These are phyloP conservation scores for Catunica adiposa DNA, from an alignment of 2,329 filamentous ascomycete species.

Conservation along the genomic window DNA sequence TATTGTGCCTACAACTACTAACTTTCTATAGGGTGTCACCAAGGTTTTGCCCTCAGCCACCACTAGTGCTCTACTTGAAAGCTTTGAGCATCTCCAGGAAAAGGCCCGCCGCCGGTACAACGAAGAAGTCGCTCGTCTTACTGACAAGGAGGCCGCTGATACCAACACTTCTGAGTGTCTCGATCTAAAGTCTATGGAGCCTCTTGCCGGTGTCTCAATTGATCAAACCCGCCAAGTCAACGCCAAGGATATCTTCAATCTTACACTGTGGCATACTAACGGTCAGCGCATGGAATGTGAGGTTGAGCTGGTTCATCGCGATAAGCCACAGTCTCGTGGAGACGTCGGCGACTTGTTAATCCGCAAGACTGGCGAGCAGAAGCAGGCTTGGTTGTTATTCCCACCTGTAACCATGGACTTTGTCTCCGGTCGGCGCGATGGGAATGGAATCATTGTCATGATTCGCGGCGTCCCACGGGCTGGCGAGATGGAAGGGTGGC, in stretches of 20 bases:
- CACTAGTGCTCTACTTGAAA: constrained; percentile 24
- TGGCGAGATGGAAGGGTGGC: constrained; percentile 53
- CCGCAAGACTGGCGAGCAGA: constrained; percentile 65
- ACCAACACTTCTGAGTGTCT: constrained; percentile 70
- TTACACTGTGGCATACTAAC: constrained; percentile 73
- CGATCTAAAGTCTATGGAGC: constrained; percentile 60
- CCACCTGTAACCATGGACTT: constrained; percentile 61
- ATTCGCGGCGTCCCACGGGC: constrained; percentile 44
- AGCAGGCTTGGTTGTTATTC: constrained; percentile 69
- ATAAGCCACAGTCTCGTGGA: constrained; percentile 51
- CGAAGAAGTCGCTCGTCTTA: constrained; percentile 52
- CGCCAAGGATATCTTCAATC: constrained; percentile 76
- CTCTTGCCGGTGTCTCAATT: constrained; percentile 53
- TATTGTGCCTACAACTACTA: not conserved
- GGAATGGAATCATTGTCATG: constrained; percentile 70
- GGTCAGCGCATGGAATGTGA: constrained; percentile 81
- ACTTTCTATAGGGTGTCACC: constrained; percentile 34
- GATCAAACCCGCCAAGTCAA: constrained; percentile 67
- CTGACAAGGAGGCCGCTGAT: constrained; percentile 71
- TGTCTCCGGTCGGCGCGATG: constrained; percentile 65
- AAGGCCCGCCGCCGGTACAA: constrained; percentile 50
- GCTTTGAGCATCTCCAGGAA: constrained; percentile 57
- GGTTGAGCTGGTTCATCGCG: constrained; percentile 71
- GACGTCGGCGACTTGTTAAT: constrained; percentile 75
- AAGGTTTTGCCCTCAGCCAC: constrained; percentile 34